Evolutionary conservation across 768 basidiomycete genomes (phyloP).

Genomic region (Kwoniella bestiolae): DNA sequence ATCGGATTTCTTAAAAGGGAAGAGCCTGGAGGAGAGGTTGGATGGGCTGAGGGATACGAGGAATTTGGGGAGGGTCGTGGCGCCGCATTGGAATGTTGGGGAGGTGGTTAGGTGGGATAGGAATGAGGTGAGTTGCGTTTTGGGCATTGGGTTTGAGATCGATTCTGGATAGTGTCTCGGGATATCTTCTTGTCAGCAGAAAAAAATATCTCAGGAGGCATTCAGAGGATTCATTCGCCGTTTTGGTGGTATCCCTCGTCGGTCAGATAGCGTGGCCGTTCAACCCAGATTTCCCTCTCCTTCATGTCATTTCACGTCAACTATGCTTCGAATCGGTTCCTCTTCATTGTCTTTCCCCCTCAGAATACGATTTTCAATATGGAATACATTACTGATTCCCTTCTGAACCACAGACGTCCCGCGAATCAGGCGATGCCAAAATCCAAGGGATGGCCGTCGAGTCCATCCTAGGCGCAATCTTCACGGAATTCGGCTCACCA

Average conservation of each 20-base stretch:
- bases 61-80: slow-evolving; percentile 52
- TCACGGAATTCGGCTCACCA: slow-evolving; percentile 46
- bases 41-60: slow-evolving; percentile 44
- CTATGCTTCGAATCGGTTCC: too few relatives aligned
- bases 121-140: slow-evolving; percentile 37
- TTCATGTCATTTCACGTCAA: too few relatives aligned
- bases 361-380: background rate
- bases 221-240: too few relatives aligned
- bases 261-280: too few relatives aligned
- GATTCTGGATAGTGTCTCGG: background rate
- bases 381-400: background rate
- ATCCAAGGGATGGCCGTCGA: slow-evolving; percentile 45
- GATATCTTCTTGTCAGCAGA: too few relatives aligned
- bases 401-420: slow-evolving; percentile 24
- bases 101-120: slow-evolving; percentile 46
- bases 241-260: too few relatives aligned
- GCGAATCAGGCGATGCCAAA: slow-evolving; percentile 25
- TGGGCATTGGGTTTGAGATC: background rate
- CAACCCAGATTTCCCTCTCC: too few relatives aligned
- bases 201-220: too few relatives aligned
- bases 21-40: slow-evolving; percentile 40
- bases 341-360: too few relatives aligned
- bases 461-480: slow-evolving; percentile 47
- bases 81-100: slow-evolving; percentile 42
- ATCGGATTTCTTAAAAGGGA: slow-evolving; percentile 37